Evolutionary conservation across 805 yeast genomes (phyloP).

Genomic region (Metschnikowia koreensis): DNA sequence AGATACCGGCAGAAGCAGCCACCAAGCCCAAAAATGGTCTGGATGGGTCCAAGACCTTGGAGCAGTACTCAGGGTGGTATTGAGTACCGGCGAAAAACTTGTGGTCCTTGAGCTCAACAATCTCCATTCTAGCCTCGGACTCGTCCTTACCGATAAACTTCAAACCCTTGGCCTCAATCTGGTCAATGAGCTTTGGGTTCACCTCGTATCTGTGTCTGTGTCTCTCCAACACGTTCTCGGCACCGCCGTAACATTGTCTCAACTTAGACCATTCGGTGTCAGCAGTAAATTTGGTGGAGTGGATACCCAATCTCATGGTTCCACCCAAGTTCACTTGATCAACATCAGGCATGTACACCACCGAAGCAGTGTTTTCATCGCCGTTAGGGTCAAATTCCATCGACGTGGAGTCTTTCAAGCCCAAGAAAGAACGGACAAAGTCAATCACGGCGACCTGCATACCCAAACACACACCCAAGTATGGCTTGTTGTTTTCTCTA

Average conservation of each 20-base stretch:
- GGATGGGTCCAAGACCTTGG: constrained; percentile 95
- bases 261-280: constrained; percentile 67
- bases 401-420: constrained; percentile 66
- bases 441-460: constrained; percentile 97
- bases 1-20: constrained; percentile 87
- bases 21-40: constrained; percentile 94
- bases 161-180: constrained; percentile 76
- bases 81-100: constrained; percentile 94
- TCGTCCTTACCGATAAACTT: constrained; percentile 94
- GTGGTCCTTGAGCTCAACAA: constrained; percentile 80
- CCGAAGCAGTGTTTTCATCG: constrained; percentile 64
- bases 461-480: constrained; percentile 95
- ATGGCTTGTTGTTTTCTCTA: constrained; percentile 92
- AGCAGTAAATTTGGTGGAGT: constrained; percentile 78
- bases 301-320: constrained; percentile 96
- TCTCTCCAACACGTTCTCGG: constrained; percentile 75
- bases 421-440: constrained; percentile 77
- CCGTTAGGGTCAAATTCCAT: constrained; percentile 74
- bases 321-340: constrained; percentile 96
- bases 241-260: constrained; percentile 75
- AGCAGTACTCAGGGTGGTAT: constrained; percentile 96
- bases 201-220: constrained; percentile 99
- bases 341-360: constrained; percentile 98
- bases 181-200: constrained; percentile 74
- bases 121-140: constrained; percentile 87